These are phyloP conservation scores for Schizothecium vesticola DNA, from an alignment of 495 filamentous ascomycete genomes.

Conservation along the genomic window DNA sequence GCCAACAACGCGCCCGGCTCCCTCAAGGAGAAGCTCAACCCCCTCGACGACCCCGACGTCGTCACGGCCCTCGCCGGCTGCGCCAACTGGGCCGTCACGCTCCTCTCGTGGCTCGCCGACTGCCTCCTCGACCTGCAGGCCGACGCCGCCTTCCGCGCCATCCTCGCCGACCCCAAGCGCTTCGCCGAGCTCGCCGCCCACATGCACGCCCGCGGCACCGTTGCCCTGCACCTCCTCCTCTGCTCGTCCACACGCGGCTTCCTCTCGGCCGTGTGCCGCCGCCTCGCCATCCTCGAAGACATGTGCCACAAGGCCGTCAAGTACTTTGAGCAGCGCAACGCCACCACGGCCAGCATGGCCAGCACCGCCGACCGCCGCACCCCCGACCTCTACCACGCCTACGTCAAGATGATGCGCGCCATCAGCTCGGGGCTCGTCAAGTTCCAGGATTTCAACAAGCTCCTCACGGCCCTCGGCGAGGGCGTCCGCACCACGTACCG, in stretches of 20 bases:
- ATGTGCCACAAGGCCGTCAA: slow-evolving; percentile 32
- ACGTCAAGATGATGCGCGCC: slow-evolving; percentile 42
- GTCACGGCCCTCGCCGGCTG: slow-evolving; percentile 52
- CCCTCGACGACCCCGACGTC: slow-evolving; percentile 60
- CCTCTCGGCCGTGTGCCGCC: slow-evolving; percentile 61
- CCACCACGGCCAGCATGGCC: slow-evolving; percentile 15
- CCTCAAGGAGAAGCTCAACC: slow-evolving; percentile 39
- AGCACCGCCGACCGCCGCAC: slow-evolving; percentile 18
- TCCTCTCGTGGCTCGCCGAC: slow-evolving; percentile 64
- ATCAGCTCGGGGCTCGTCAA: slow-evolving; percentile 38
- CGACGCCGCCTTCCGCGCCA: slow-evolving; percentile 43
- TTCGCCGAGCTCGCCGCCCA: slow-evolving; percentile 43
- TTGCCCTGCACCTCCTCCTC: slow-evolving; percentile 64
- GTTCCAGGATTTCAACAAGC: slow-evolving; percentile 45
- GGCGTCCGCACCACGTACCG: slow-evolving; percentile 46
- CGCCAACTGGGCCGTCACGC: slow-evolving; percentile 60
- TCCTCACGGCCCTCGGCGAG: slow-evolving; percentile 37
- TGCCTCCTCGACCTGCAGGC: slow-evolving; percentile 58
- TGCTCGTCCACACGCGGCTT: slow-evolving; percentile 69
- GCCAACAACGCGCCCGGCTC: slow-evolving; percentile 45
- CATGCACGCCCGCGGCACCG: slow-evolving; percentile 40
- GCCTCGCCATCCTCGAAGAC: slow-evolving; percentile 46
- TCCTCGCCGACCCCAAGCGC: slow-evolving; percentile 40
- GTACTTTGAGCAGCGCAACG: slow-evolving; percentile 33
- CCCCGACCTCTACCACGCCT: slow-evolving; percentile 39